Evolutionary conservation across 139 green algal genomes (phyloP), one percentile per base, ranked within the genome.

Genomic region (Tetradesmus obliquus): DNA sequence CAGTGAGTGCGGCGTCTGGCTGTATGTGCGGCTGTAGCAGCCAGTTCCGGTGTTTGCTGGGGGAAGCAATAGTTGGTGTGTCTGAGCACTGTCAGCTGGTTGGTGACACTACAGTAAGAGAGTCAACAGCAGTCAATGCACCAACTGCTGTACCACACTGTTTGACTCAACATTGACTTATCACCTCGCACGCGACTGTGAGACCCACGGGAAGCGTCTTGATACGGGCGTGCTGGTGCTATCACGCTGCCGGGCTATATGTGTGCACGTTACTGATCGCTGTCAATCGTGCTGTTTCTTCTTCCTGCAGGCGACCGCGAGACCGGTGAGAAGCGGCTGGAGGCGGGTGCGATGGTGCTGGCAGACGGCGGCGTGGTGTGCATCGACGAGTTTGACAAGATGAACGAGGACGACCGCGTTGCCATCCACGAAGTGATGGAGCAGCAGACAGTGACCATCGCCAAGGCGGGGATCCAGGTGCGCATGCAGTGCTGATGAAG

Each of bases 351-450:
- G 76, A 99, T 99, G 98, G 98, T 99, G 76, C 95, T 99, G 79
- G 98, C 98, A 32, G 98, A 99, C 95, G 95, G 98, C 22, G 98
- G 98, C 24, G 92, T 99, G 20, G 98, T 99, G 86, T 99, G 98
- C 95, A 99, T 99, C 81, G 98, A 99, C 90, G 98, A 99, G 95
- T 99, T 99, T 94, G 98, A 99, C 96, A 99, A 99, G 96, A 99
- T 99, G 98, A 98, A 95, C 93, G 98, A 99, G 83, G 92, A 95
- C 72, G 98, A 99, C 94, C 94, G 98, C 3, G 98, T 99, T 62
- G 98, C 98, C 87, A 99, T 99, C 84, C 98, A 99, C 92, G 98
- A 99, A 95, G 96, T 98, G 84, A 99, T 99, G 97, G 97, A 99
- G 94, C 97, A 99, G 96, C 97, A 99, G 95, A 99, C 97, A 7